Conservation (phyloP, 352 stramenopile species). For the Phytophthora parvispora region DNA sequence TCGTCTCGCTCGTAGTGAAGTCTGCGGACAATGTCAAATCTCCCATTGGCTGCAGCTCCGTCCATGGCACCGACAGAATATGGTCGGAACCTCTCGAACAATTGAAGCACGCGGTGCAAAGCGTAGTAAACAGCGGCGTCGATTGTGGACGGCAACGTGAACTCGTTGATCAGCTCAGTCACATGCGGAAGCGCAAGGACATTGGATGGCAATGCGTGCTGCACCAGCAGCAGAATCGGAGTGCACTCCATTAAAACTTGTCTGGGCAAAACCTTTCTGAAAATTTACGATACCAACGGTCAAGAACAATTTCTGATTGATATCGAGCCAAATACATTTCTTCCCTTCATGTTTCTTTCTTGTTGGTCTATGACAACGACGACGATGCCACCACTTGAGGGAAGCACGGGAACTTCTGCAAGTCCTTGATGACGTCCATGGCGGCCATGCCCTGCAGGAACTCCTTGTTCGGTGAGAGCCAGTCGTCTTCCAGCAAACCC, state of each 20-base stretch:
- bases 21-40: constrained; percentile 8
- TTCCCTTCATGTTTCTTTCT: too few relatives aligned
- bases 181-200: not conserved
- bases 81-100: not conserved
- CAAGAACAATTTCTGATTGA: too few relatives aligned
- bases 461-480: constrained; percentile 67
- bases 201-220: not conserved
- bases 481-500: constrained; percentile 77
- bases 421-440: constrained; percentile 60
- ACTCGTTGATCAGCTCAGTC: not conserved
- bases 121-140: constrained; percentile 2
- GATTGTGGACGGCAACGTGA: not conserved
- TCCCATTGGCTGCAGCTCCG: constrained; percentile 10
- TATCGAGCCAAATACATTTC: too few relatives aligned
- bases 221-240: not conserved
- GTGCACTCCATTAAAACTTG: too few relatives aligned
- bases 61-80: constrained; percentile 14
- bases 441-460: constrained; percentile 65
- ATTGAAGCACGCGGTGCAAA: not conserved
- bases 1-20: constrained; percentile 7
- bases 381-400: constrained; percentile 27
- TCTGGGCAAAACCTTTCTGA: too few relatives aligned
- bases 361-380: too few relatives aligned
- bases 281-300: too few relatives aligned
- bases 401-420: constrained; percentile 74